Evolutionary conservation across 2,329 filamentous ascomycete species (phyloP).

Genomic region (Plenodomus biglobosus): DNA sequence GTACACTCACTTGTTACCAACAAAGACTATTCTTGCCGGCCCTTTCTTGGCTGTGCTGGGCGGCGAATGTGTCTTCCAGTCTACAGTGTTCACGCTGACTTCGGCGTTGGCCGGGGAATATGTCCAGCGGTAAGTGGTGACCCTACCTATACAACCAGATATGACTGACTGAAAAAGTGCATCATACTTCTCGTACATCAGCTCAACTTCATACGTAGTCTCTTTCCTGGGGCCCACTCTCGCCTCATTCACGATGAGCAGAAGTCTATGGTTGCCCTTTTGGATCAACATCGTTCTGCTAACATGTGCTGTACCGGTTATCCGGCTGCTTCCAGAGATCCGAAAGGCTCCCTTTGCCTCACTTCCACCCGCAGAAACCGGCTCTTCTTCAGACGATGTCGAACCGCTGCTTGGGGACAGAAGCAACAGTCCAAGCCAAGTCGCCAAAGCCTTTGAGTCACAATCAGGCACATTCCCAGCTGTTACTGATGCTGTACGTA

Average conservation of each 20-base stretch:
- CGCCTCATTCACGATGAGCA: slow-evolving; percentile 40
- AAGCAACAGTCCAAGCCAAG: slow-evolving; percentile 11
- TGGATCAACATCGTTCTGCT: slow-evolving; percentile 37
- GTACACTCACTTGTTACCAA: slow-evolving; percentile 28
- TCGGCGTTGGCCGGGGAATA: slow-evolving; percentile 36
- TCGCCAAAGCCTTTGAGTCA: slow-evolving; percentile 31
- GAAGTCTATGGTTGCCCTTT: slow-evolving; percentile 42
- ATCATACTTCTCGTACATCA: slow-evolving; percentile 42
- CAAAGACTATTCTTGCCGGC: slow-evolving; percentile 33
- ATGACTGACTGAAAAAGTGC: slow-evolving; percentile 22
- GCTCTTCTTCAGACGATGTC: slow-evolving; percentile 15
- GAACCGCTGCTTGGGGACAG: slow-evolving; percentile 25
- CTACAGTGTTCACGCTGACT: slow-evolving; percentile 39
- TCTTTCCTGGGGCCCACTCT: slow-evolving; percentile 40
- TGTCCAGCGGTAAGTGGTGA: slow-evolving; percentile 29
- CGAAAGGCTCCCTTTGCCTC: background rate
- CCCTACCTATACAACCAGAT: background rate
- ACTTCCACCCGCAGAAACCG: background rate
- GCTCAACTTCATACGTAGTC: slow-evolving; percentile 39
- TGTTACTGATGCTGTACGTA: slow-evolving; percentile 16
- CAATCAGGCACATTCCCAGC: slow-evolving; percentile 13
- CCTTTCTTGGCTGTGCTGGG: slow-evolving; percentile 39
- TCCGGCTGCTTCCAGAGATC: slow-evolving; percentile 23
- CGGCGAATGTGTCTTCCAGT: slow-evolving; percentile 42
- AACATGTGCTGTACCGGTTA: slow-evolving; percentile 27